These are phyloP conservation scores for Zalaria sp. DNA, from an alignment of 2,329 filamentous ascomycete species.

Conservation along the genomic window DNA sequence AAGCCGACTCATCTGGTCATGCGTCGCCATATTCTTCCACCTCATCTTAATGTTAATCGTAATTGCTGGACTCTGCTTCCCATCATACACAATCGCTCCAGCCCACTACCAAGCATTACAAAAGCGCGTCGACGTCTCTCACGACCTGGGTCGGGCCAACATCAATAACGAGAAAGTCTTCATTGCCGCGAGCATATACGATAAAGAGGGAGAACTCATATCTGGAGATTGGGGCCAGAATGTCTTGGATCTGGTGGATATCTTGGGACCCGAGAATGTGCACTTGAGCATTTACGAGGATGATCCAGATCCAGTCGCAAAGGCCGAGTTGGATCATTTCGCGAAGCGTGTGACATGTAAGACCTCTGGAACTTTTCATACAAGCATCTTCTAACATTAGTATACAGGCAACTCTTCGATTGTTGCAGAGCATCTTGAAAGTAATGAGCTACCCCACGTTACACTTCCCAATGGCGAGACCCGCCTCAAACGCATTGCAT, in stretches of 20 bases:
- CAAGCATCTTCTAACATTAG: background rate
- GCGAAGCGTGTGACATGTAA: constrained; percentile 34
- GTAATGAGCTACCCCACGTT: constrained; percentile 43
- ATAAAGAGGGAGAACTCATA: constrained; percentile 45
- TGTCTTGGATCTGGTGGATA: constrained; percentile 46
- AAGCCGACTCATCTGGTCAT: too few relatives aligned
- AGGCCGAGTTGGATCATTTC: constrained; percentile 40
- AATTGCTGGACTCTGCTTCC: constrained; percentile 34
- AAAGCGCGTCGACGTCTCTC: constrained; percentile 15
- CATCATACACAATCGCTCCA: constrained; percentile 42
- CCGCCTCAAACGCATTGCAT: constrained; percentile 59
- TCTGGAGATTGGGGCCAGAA: constrained; percentile 49
- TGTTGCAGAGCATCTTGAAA: constrained; percentile 44
- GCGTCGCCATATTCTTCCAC: too few relatives aligned
- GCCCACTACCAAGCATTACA: constrained; percentile 34
- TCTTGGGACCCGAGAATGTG: constrained; percentile 53
- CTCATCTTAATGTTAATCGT: constrained; percentile 15
- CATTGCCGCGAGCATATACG: constrained; percentile 58
- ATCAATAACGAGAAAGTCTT: constrained; percentile 52
- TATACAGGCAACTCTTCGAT: constrained; percentile 32
- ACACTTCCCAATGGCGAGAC: constrained; percentile 47
- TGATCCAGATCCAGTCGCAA: constrained; percentile 40
- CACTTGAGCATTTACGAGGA: constrained; percentile 65
- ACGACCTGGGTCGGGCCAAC: constrained; percentile 31
- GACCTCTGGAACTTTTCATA: constrained; percentile 3